Evolutionary conservation across 768 basidiomycete species (phyloP).

Genomic region (Royoungia palumana): DNA sequence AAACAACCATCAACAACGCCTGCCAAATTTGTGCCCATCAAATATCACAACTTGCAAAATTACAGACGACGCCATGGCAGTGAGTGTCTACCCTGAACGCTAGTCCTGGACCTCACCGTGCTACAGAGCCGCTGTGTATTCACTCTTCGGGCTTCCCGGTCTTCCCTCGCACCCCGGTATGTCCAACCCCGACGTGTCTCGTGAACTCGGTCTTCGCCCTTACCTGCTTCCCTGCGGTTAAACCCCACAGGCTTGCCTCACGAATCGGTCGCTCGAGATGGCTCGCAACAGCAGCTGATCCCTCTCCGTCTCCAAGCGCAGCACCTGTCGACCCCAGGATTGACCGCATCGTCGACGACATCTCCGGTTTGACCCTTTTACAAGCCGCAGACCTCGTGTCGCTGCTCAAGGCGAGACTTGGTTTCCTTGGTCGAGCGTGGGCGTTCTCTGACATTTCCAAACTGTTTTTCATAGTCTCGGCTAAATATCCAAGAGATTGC

Average conservation of each 20-base stretch:
- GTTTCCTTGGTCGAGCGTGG: background rate
- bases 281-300: slow-evolving; percentile 49
- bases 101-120: background rate
- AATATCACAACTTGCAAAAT: slow-evolving; percentile 5
- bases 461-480: slow-evolving; percentile 53
- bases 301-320: slow-evolving; percentile 39
- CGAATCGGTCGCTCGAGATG: slow-evolving; percentile 45
- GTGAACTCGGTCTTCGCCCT: no score
- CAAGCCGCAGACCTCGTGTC: slow-evolving; percentile 95
- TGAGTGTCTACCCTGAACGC: slow-evolving; percentile 8
- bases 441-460: background rate
- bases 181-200: background rate
- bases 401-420: slow-evolving; percentile 70
- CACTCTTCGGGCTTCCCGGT: slow-evolving; percentile 18
- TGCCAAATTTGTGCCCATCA: slow-evolving; percentile 18
- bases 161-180: slow-evolving; percentile 13
- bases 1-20: slow-evolving; percentile 21
- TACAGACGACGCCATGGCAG: slow-evolving; percentile 21
- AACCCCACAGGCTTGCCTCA: slow-evolving; percentile 17
- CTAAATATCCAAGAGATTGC: slow-evolving; percentile 98
- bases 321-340: slow-evolving; percentile 62
- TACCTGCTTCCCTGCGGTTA: background rate
- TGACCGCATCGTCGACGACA: slow-evolving; percentile 85
- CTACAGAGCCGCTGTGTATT: slow-evolving; percentile 21
- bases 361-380: slow-evolving; percentile 81